Percentiles rank a stretch among this genome's conserved stretches.
Evolutionary conservation across 2,329 filamentous ascomycete genomes (phyloP).

Genomic region (Fusarium abutilonis): DNA sequence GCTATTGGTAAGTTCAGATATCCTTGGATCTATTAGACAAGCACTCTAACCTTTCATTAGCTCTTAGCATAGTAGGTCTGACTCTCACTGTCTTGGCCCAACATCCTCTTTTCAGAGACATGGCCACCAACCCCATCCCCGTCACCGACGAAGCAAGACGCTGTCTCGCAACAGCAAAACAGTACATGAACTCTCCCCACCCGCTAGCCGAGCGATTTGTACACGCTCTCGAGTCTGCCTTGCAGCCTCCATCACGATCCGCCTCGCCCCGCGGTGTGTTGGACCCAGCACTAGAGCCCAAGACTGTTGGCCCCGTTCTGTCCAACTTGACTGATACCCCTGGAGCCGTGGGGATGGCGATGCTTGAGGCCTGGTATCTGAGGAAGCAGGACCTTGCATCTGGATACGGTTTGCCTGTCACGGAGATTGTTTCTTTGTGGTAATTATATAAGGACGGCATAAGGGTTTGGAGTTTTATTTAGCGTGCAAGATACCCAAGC

Average conservation of each 20-base stretch:
- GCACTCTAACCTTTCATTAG: constrained; percentile 22
- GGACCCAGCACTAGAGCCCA: constrained; percentile 38
- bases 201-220: constrained; percentile 33
- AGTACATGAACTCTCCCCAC: constrained; percentile 25
- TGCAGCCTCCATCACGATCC: constrained; percentile 30
- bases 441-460: constrained; percentile 13
- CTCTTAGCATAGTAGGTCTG: constrained; percentile 40
- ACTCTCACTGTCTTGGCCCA: constrained; percentile 40
- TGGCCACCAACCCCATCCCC: constrained; percentile 29
- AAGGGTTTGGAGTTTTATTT: constrained; percentile 14
- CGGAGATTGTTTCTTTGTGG: constrained; percentile 40
- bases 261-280: constrained; percentile 22
- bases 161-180: constrained; percentile 39
- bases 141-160: constrained; percentile 35
- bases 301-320: constrained; percentile 9
- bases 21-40: fast-evolving
- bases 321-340: constrained; percentile 17
- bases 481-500: constrained; percentile 32
- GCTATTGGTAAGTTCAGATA: constrained; percentile 33
- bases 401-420: constrained; percentile 21
- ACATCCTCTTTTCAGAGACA: constrained; percentile 36
- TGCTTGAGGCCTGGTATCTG: constrained; percentile 41
- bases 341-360: constrained; percentile 31
- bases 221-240: constrained; percentile 26
- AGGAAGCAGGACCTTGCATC: constrained; percentile 19